Base-by-base conservation (phyloP, 495 filamentous ascomycete genomes). In the Apodospora peruviana region DNA sequence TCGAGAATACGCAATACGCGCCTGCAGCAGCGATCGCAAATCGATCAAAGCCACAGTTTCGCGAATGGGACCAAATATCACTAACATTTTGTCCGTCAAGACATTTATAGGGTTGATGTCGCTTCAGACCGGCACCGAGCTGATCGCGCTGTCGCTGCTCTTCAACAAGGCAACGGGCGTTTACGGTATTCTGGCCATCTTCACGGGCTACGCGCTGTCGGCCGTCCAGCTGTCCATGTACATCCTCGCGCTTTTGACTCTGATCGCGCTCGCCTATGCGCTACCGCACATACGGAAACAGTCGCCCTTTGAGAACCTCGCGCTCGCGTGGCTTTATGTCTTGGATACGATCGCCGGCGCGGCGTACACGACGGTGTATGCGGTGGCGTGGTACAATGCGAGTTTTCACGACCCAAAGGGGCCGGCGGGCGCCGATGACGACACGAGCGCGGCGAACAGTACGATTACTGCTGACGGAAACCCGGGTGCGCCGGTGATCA, bases 101-200 rank as follows among this genome's bases (percentile, higher is more conserved):
- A 79, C 81, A 41, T 95, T 94, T 69, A 81, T 95, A 53, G 85
- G 85, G 62, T 62, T 88, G 52, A 87, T 94, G 72, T 86, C 85
- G 67, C 82, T 96, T 43, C 86, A 87, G 50, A 90, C 87, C 25
- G 90, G 87, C 57, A 84, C 86, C 35, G 87, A 91, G 48, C 72
- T 95, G 47, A 85, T 93, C 49, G 81, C 85, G 5, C 72, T 91
- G 51, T 82, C 86, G 10, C 73, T 91, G 46, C 68, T 93, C 23
- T 77, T 95, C 62, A 96, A 96, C 73, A 95, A 95, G 68, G 76
- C 86, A 52, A 88, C 87, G 47, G 88, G 88, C 46, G 70, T 95
- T 52, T 95, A 91, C 69, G 90, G 90, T 58, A 74, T 96, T 44
- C 85, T 96, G 50, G 88, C 90, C 41, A 74, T 94, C 54, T 69